Percentiles rank a stretch among this genome's conserved stretches.
Evolutionary conservation across 805 yeast genomes (phyloP).

Genomic region (Candida pini): DNA sequence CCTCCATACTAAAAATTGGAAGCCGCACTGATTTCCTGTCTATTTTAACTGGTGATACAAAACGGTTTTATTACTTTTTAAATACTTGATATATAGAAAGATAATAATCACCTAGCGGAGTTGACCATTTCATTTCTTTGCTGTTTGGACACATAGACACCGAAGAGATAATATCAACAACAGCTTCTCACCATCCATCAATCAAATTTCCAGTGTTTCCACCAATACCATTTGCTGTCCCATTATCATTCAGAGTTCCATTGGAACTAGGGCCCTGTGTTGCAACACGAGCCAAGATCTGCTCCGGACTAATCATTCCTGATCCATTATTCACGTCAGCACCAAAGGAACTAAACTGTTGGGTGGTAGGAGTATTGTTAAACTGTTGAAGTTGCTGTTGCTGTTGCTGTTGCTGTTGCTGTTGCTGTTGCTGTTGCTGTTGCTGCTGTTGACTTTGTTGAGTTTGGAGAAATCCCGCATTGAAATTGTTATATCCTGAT

Average conservation of each 20-base stretch:
- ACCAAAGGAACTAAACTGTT: slow-evolving; percentile 7
- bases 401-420: slow-evolving; percentile 21
- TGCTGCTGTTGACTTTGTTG: slow-evolving; percentile 18
- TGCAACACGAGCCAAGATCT: slow-evolving; percentile 30
- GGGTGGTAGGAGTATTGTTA: slow-evolving; percentile 1
- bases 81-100: too few species aligned
- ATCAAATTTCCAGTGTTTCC: slow-evolving; percentile 4
- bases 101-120: too few species aligned
- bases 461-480: slow-evolving; percentile 23
- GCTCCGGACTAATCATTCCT: slow-evolving; percentile 27
- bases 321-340: slow-evolving; percentile 3
- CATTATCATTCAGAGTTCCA: slow-evolving; percentile 15
- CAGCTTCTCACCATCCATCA: slow-evolving; percentile 17
- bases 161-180: not conserved
- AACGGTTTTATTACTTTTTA: too few species aligned
- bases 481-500: too few species aligned
- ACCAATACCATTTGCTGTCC: slow-evolving; percentile 3
- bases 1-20: too few species aligned
- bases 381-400: slow-evolving; percentile 4
- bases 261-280: too few species aligned
- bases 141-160: too few species aligned
- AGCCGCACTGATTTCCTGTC: too few species aligned
- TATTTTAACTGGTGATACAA: too few species aligned
- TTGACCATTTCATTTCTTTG: too few species aligned
- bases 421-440: slow-evolving; percentile 7